Evolutionary conservation across 2,329 filamentous ascomycete species (phyloP), one percentile per base, ranked within the genome.

Genomic region (Cercospora sp.): DNA sequence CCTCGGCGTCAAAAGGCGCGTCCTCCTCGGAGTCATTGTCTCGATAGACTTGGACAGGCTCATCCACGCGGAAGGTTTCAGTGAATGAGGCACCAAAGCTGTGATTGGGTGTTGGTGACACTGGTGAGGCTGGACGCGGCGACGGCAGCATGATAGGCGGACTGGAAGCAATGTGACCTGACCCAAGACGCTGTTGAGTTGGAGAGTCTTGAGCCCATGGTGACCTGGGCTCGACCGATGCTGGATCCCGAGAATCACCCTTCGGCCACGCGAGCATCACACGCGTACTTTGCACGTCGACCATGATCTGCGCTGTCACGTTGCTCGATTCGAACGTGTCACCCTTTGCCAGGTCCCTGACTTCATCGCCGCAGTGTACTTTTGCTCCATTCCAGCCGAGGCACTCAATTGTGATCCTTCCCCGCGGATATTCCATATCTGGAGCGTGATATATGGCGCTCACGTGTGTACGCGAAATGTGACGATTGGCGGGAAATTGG

Each of bases 321-420:
- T 93, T 94, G 81, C 97, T 92, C 67, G 93, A 97, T 58, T 90
- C 91, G 80, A 97, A 98, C 61, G 88, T 91, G 78, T 97, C 93
- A 18, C 91, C 93, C 82, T 97, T 97, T 71, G 85, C 86, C 75
- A 99, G 81, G 73, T 97, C 92, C 84, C 92, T 94, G 3, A 92
- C 91, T 73, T 90, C 89, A 66, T 93, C 93, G 80, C 94, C 91
- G 83, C 93, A 97, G 81, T 97, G 93, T 73, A 99, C 82, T 82
- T 93, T 97, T 72, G 95, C 85, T 16, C 95, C 95, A 79, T 99
- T 99, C 94, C 94, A 98, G 24, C 95, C 95, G 76, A 91, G 88
- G 84, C 95, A 99, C 76, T 92, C 86, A 74, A 99, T 91, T 80
- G 97, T 92, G 58, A 99, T 88, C 79, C 89, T 90, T 79, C 91